phyloP scores from a whole-genome alignment of 495 filamentous ascomycete genomes.

The Penicillium odoratum region DNA sequence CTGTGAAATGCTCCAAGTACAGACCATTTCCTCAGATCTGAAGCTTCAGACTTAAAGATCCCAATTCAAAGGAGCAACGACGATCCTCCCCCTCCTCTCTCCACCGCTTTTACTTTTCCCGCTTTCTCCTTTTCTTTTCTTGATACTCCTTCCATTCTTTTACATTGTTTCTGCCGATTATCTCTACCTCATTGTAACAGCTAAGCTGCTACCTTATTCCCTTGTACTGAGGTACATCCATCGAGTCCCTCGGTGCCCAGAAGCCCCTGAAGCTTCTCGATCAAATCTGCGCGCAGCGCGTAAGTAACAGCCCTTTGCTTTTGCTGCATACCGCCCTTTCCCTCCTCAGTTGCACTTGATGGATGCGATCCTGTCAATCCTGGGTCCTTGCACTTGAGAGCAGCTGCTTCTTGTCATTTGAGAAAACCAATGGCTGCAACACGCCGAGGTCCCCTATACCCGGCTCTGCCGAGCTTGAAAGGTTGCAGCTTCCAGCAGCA shows the following conservation, averaged over 20 bases:
- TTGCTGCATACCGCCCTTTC: slow-evolving; percentile 1
- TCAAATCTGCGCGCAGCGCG: slow-evolving; percentile 17
- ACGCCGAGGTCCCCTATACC: neutral
- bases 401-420: neutral
- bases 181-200: neutral
- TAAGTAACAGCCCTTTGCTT: slow-evolving; percentile 21
- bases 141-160: slow-evolving; percentile 14
- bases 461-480: neutral
- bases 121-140: slow-evolving; percentile 26
- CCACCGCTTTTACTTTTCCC: slow-evolving; percentile 32
- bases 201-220: neutral
- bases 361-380: neutral
- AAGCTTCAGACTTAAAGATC: no score
- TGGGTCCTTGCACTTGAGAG: neutral
- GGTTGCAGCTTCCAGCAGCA: neutral
- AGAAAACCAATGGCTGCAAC: slow-evolving; percentile 1
- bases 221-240: neutral
- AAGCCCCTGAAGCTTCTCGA: slow-evolving; percentile 22
- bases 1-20: no score
- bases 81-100: slow-evolving; percentile 22
- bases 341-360: neutral
- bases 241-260: neutral
- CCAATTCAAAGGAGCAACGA: slow-evolving; percentile 18
- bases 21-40: neutral
- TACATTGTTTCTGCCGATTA: slow-evolving; percentile 5